Evolutionary conservation across 805 yeast genomes (phyloP), one percentile per base, ranked within the genome.

Genomic region (Wickerhamiella kurtzmanii): DNA sequence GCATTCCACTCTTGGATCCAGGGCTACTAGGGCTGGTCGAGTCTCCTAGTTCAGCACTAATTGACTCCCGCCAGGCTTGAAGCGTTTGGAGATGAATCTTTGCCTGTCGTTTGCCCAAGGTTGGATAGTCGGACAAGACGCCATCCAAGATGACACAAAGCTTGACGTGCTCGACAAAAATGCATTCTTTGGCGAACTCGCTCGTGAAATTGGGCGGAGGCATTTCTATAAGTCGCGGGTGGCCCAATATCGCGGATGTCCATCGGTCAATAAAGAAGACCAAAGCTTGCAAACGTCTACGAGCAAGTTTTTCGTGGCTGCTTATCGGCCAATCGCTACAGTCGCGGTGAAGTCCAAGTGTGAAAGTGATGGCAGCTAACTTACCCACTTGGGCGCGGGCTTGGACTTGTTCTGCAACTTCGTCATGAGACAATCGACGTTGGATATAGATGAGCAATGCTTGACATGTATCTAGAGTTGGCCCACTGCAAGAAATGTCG

Each of bases 231-330:
- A 56, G 21, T 8, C 51, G 35, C 1, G 70, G 70, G 20, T 64
- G 55, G 11, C 68, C 67, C 2, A 60, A 45, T 22, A 54, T 54
- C 3, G 59, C 57, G 1, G 66, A 55, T 3, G 56, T 49, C 69
- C 69, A 66, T 46, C 62, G 63, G 46, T 66, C 70, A 41, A 57
- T 56, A 15, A 58, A 58, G 41, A 53, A 64, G n/a, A 59, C 56
- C 0, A 60, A 55, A 37, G 66, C 62, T 66, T 68, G 63, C 16
- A 65, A 51, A 16, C 65, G 48, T 5, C 53, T 50, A 15, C 70
- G 51, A 2, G 65, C 50, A 22, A 53, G 45, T 43, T 62, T 65
- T 32, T 57, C 62, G 36, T 57, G 54, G 11, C 51, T 54, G 3
- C 64, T 56, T 28, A 66, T 61, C 15, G 53, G 52, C 69, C 70